Base-by-base conservation (phyloP, 805 yeast species). In the Clavispora carvajalis region DNA sequence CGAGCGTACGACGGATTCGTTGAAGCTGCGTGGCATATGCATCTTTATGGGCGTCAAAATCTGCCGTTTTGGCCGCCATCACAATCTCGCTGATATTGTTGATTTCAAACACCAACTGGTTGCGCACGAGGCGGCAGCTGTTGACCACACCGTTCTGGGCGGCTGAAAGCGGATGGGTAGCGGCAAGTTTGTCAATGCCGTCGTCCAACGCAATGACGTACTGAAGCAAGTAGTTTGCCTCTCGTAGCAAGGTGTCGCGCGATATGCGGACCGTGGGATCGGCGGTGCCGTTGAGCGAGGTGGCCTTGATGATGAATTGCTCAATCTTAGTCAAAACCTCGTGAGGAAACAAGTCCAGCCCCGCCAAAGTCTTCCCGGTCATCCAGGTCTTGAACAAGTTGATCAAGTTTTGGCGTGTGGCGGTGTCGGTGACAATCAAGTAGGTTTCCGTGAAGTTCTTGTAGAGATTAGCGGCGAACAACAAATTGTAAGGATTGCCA, bases 341-440 rank as follows among this genome's bases (percentile, higher is more conserved):
- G 8, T 37, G 46, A 7, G 67, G 67, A 41, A 69, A 69, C 8
- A 66, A 40, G 16, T 63, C 64, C 26, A 53, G 39, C 6, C 71
- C 72, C 1, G 64, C 53, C 23, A 46, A 56, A 18, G 71, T 64
- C 34, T 56, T 53, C 13, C 63, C 69, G 12, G 47, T 48, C 31
- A 57, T 44, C 74, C 74, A 69, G 6, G 73, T 67, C 38, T 63
- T 60, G 54, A 67, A 68, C 42, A 69, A 51, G 45, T 65, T 65
- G 39, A 67, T 67, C 45, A 69, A 52, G 43, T 54, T 52, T 44
- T 64, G 71, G 44, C 74, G 52, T 13, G 71, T 65, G 15, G 58
- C 53, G 1, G 64, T 61, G 47, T 68, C 72, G 26, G 67, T 59
- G 34, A 67, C 70, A 33, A 67, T 54, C 38, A 60, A 50, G 48